Evolutionary conservation across 371 early-diverging fungal genomes (phyloP).

Genomic region (Cokeromyces recurvatus): DNA sequence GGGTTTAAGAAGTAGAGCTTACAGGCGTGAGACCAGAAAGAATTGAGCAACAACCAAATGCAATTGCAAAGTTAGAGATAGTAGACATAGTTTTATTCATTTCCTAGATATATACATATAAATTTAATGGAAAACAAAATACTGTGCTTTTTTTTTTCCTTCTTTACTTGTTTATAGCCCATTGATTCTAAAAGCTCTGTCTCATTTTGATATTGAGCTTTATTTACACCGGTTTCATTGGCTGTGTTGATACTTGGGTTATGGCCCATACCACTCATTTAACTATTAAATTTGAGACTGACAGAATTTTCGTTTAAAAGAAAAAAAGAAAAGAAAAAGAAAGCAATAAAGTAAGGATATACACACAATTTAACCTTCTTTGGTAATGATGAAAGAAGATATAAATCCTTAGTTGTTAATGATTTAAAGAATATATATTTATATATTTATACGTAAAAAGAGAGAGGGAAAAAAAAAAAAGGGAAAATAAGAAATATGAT

Average conservation of each 20-base stretch:
- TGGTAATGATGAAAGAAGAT: too few relatives aligned
- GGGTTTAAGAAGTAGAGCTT: too few relatives aligned
- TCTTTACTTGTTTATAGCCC: slow-evolving; percentile 53
- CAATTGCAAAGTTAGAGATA: slow-evolving; percentile 60
- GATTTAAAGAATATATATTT: too few relatives aligned
- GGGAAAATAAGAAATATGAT: too few relatives aligned
- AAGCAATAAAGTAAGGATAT: too few relatives aligned
- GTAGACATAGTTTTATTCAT: slow-evolving; percentile 62
- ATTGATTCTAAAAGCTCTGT: slow-evolving; percentile 45
- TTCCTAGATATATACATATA: too few relatives aligned
- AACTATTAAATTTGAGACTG: not conserved
- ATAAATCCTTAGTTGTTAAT: too few relatives aligned
- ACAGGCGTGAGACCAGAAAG: slow-evolving; percentile 59
- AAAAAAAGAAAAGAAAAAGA: not conserved
- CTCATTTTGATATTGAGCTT: slow-evolving; percentile 28
- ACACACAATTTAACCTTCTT: too few relatives aligned
- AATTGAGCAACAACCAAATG: slow-evolving; percentile 61
- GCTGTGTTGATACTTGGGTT: slow-evolving; percentile 19
- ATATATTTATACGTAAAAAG: not conserved
- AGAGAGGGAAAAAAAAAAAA: slow-evolving; percentile 5
- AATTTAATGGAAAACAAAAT: not conserved
- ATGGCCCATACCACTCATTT: slow-evolving; percentile 27
- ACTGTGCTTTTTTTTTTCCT: not conserved
- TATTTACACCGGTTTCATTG: slow-evolving; percentile 26
- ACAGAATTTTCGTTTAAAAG: slow-evolving; percentile 9